phyloP scores from a whole-genome alignment of 306 rosid species.

The Dalbergia cochinchinensis region DNA sequence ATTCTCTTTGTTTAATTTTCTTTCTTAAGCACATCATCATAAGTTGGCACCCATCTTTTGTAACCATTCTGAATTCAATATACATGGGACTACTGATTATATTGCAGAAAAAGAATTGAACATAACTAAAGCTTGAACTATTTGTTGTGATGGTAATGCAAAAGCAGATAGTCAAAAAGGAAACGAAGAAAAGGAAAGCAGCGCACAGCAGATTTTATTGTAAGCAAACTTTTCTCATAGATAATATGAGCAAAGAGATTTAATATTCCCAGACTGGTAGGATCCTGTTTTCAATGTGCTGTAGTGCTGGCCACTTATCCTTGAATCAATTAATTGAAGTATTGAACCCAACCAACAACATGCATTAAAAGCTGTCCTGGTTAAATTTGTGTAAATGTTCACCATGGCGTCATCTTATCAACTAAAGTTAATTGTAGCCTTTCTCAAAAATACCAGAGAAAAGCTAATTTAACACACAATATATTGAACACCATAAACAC shows the following conservation, averaged over 20 bases:
- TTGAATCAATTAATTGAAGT: conserved; percentile 4
- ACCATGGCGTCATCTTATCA: neutral
- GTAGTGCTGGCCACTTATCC: neutral
- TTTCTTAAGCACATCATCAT: too few relatives aligned
- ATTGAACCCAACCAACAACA: neutral
- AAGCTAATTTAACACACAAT: too few relatives aligned
- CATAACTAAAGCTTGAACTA: neutral
- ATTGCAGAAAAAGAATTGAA: conserved; percentile 1
- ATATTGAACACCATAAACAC: too few relatives aligned
- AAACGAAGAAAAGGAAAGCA: neutral
- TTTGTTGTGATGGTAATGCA: conserved; percentile 20
- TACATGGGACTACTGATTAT: neutral
- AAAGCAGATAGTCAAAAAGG: neutral
- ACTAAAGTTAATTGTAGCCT: neutral
- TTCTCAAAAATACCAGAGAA: neutral
- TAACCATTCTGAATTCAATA: neutral
- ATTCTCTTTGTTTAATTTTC: neutral
- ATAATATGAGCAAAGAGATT: neutral
- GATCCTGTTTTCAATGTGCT: neutral
- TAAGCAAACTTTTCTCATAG: neutral
- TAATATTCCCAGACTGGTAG: neutral
- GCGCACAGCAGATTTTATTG: neutral
- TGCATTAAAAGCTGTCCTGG: conserved; percentile 28
- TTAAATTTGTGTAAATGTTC: conserved; percentile 24
- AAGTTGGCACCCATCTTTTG: neutral